Base-by-base conservation (phyloP, 495 filamentous ascomycete species). In the Aspergillus sparsus region DNA sequence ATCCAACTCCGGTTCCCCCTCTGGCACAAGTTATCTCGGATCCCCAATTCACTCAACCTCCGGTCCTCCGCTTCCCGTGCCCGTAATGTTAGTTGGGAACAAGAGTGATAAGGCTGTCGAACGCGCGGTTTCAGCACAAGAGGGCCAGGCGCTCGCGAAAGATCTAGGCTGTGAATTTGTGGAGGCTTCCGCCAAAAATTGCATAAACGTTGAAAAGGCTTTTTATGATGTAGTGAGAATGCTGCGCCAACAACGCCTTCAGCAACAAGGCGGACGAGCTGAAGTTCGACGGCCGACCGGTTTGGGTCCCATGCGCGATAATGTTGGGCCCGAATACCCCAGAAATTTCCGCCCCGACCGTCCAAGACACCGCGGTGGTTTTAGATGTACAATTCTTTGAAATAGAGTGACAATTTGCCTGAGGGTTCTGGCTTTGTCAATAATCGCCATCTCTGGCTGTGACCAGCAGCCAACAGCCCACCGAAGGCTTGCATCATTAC, bases 151-250 rank as follows among this genome's bases (percentile, higher is more conserved):
- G 27, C 75, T 98, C 16, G 95, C 94, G 41, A 89, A 91, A 68
- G 91, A 97, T 68, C 80, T 98, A 37, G 91, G 90, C 52, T 98
- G 94, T 74, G 94, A 98, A 60, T 98, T 98, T 67, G 93, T 98
- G 58, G 94, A 98, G 73, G 94, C 94, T 6, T 97, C 93, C 12
- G 94, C 94, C n/a, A 97, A 98, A 79, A 97, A 96, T 69, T 97
- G 94, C 80, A 91, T 97, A 78, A 98, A 98, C 68, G 94, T 98
- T 31, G 94, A 98, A 70, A 96, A 93, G 79, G 95, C 94, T 3
- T 98, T 98, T 71, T 97, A 96, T 75, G 94, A 98, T 66, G 95
- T 98, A 11, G 94, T 98, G 21, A 83, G 95, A 57, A 89, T 92
- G 67, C 77, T 98, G 57, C 86, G 93, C 60, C 83, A 87, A 61